A percentile compares a stretch with the other conserved stretches of the same genome.
Conservation (phyloP, 2,329 filamentous ascomycete species). For the Alternaria brassicae region DNA sequence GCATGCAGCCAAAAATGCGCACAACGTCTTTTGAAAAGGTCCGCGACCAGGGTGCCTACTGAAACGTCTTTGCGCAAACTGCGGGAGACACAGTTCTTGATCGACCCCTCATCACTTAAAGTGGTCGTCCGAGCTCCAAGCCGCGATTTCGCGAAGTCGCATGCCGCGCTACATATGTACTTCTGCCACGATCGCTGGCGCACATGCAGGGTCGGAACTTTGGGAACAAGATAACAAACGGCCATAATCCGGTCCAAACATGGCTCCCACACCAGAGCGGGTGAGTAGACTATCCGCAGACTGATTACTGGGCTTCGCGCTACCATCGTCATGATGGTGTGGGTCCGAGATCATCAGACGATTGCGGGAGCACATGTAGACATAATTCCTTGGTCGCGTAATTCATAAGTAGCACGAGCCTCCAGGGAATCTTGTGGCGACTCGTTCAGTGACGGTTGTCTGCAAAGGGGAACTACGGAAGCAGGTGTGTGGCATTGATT, state of each 20-base stretch:
- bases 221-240: constrained; percentile 17
- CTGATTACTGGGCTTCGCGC: constrained; percentile 19
- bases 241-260: constrained; percentile 6
- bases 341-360: constrained; percentile 18
- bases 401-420: constrained; percentile 13
- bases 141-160: constrained; percentile 33
- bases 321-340: constrained; percentile 22
- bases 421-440: constrained; percentile 11
- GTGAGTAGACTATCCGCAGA: constrained; percentile 8
- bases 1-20: constrained; percentile 25
- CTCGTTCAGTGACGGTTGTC: constrained; percentile 12
- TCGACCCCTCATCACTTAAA: constrained; percentile 38
- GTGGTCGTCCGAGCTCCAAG: constrained; percentile 32
- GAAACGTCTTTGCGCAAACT: constrained; percentile 36
- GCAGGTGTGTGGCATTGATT: constrained; percentile 39
- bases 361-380: constrained; percentile 12
- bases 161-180: constrained; percentile 41
- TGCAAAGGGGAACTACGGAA: constrained; percentile 16
- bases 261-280: constrained; percentile 4
- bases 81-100: constrained; percentile 34
- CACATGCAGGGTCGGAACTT: constrained; percentile 39
- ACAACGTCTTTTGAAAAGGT: constrained; percentile 25
- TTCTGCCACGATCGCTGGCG: constrained; percentile 34
- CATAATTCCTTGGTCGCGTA: constrained; percentile 13
- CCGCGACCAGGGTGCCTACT: constrained; percentile 29